phyloP scores from a whole-genome alignment of 2,329 filamentous ascomycete genomes.

The Fusarium newnesense region DNA sequence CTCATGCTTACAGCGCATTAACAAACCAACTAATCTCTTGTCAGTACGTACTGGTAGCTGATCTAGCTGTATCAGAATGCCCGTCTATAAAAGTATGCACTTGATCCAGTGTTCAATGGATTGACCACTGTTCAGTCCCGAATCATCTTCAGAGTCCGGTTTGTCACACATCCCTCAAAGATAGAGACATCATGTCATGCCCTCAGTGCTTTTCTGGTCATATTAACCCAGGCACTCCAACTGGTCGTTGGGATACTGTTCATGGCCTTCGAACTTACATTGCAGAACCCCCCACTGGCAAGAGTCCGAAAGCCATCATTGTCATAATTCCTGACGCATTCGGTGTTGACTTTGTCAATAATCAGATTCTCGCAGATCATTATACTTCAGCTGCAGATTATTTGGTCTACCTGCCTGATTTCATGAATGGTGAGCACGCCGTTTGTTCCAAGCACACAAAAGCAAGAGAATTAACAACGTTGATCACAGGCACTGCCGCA shows the following conservation, averaged over 20 bases:
- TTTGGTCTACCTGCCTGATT: slow-evolving; percentile 65
- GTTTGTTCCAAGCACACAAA: not conserved
- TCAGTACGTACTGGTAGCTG: not conserved
- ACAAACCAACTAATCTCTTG: not conserved
- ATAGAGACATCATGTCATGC: slow-evolving; percentile 48
- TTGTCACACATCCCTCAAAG: fast-evolving
- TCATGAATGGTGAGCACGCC: slow-evolving; percentile 55
- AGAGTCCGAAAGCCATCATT: slow-evolving; percentile 56
- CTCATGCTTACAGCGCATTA: not conserved
- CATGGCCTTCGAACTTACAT: slow-evolving; percentile 63
- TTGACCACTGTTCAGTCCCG: fast-evolving
- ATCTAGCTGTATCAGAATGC: not conserved
- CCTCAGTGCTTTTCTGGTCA: slow-evolving; percentile 59
- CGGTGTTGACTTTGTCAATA: slow-evolving; percentile 65
- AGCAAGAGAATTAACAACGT: not conserved
- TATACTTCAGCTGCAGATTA: slow-evolving; percentile 63
- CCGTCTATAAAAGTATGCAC: too few relatives aligned
- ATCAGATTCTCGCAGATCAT: slow-evolving; percentile 61
- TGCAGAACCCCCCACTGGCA: slow-evolving; percentile 48
- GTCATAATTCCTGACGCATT: slow-evolving; percentile 67
- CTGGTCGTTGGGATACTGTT: slow-evolving; percentile 56
- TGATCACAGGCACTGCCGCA: not conserved
- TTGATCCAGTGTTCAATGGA: too few relatives aligned
- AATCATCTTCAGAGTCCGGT: not conserved
- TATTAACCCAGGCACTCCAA: slow-evolving; percentile 56